Evolutionary conservation across 2,329 filamentous ascomycete genomes (phyloP), one percentile per base, ranked within the genome.

Genomic region (Tolypocladium ovalisporum): DNA sequence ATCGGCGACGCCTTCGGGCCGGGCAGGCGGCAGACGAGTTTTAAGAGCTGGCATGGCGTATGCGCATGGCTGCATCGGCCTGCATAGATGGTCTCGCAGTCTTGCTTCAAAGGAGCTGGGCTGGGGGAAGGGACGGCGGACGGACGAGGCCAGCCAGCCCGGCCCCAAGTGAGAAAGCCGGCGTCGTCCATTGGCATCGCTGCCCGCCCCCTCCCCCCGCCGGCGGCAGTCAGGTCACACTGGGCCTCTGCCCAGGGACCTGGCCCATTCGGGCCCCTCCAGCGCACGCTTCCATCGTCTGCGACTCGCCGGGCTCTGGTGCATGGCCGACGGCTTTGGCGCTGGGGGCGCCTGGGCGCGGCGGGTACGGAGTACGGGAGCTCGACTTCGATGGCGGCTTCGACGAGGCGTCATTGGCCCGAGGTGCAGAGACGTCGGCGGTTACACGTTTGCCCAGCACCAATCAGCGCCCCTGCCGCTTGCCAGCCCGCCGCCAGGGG

Each of bases 371-470:
- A 29, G 24, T 8, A 19, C 37, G n/a, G n/a, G n/a, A n/a, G n/a
- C n/a, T n/a, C n/a, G n/a, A n/a, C n/a, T n/a, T n/a, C n/a, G n/a
- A n/a, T 19, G 1, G 44, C 27, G n/a, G 47, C 27, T 32, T 32
- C 27, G 47, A 51, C 27, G 47, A 51, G 24, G 12, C 13, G 13
- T 7, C 15, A 68, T 67, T 70, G 63, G 68, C 58, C 37, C 34
- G 34, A 6, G 52, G 17, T 35, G 52, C 52, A 44, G 63, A 63
- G 57, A 56, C 52, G 65, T 69, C 68, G 73, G 74, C 74, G 74
- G 74, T 67, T 76, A 75, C 65, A 70, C 63, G 60, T 55, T 47
- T 57, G 47, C 54, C 54, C 55, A 49, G 34, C 59, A 58, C 73
- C 72, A 74, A 75, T 74, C 58, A 68, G 57, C 56, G 53, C 52